phyloP scores from a whole-genome alignment of 2,329 filamentous ascomycete genomes.

The Aspergillus fumigatiaffinis region DNA sequence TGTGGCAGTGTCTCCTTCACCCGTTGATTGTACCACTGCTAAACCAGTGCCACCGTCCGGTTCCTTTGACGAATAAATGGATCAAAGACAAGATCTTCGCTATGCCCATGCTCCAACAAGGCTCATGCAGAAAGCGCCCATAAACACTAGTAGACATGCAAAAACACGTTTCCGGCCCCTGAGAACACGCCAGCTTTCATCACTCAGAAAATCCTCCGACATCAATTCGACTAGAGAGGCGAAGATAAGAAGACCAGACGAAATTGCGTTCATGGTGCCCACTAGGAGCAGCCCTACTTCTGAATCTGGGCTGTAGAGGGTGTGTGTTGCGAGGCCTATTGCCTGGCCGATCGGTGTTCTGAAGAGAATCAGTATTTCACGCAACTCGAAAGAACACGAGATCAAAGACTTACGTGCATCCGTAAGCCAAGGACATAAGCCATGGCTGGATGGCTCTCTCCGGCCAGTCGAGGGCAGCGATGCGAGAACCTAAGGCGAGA shows the following conservation, averaged over 20 bases:
- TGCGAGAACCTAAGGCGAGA: constrained; percentile 31
- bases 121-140: constrained; percentile 66
- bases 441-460: constrained; percentile 42
- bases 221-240: constrained; percentile 74
- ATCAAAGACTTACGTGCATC: constrained; percentile 42
- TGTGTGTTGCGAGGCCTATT: constrained; percentile 71
- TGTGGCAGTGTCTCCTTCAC: background rate
- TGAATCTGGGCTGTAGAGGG: constrained; percentile 69
- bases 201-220: constrained; percentile 72
- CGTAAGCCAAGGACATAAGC: constrained; percentile 76
- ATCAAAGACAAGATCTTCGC: background rate
- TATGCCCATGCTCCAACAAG: constrained; percentile 69
- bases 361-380: constrained; percentile 2
- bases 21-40: background rate
- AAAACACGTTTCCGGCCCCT: constrained; percentile 58
- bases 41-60: no score
- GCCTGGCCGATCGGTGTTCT: constrained; percentile 75
- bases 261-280: constrained; percentile 78
- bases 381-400: background rate
- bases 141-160: constrained; percentile 61
- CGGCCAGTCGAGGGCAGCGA: constrained; percentile 29
- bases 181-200: constrained; percentile 67
- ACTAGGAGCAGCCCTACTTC: constrained; percentile 71
- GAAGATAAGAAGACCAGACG: constrained; percentile 70
- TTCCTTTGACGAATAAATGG: background rate